Evolutionary conservation across 2,329 filamentous ascomycete species (phyloP).

Genomic region (Blumeriella jaapii): DNA sequence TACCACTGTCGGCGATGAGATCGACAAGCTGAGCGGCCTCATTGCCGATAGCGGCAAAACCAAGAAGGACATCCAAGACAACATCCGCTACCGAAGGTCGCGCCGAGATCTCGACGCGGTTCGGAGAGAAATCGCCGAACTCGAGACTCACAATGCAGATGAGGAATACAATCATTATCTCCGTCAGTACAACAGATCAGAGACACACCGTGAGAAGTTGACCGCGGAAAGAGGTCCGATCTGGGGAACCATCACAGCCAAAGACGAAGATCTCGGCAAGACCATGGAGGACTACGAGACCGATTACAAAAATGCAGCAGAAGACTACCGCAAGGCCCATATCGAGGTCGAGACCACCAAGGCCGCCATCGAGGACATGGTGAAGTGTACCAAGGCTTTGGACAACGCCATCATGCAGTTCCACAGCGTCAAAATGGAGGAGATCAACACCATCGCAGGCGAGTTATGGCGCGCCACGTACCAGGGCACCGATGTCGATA

Average conservation of each 20-base stretch:
- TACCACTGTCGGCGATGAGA: constrained; percentile 20
- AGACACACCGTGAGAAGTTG: constrained; percentile 56
- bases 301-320: constrained; percentile 73
- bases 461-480: constrained; percentile 98
- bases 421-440: constrained; percentile 93
- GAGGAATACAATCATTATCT: constrained; percentile 44
- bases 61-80: constrained; percentile 80
- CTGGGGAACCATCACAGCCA: constrained; percentile 69
- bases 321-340: constrained; percentile 74
- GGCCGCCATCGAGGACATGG: constrained; percentile 83
- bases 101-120: constrained; percentile 57
- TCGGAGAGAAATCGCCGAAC: constrained; percentile 55
- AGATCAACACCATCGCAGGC: constrained; percentile 88
- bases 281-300: constrained; percentile 71
- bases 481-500: constrained; percentile 93
- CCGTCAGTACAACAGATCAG: constrained; percentile 57
- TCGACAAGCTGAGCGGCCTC: constrained; percentile 68
- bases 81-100: constrained; percentile 73
- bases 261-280: constrained; percentile 67
- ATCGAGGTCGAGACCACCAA: constrained; percentile 87
- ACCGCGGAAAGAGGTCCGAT: constrained; percentile 63
- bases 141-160: constrained; percentile 48
- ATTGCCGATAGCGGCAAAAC: constrained; percentile 70
- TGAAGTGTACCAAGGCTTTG: constrained; percentile 68
- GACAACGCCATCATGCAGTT: constrained; percentile 98